Base-by-base conservation (phyloP, 139 green algal genomes). In the Tetradesmus lagerheimii region DNA sequence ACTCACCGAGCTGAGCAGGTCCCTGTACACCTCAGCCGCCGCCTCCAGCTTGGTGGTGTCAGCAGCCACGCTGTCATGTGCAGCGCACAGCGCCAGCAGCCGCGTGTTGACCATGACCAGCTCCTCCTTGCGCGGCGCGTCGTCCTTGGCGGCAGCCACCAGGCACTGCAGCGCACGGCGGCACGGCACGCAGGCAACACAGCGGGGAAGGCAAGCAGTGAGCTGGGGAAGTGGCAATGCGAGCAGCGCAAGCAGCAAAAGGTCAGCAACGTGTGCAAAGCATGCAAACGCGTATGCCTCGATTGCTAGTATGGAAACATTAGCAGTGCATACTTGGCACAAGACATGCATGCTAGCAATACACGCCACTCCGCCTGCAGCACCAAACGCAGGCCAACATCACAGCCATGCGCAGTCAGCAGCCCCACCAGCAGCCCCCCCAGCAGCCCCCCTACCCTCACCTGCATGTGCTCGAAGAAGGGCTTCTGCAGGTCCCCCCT, bases 381-480 rank as follows among this genome's bases (percentile, higher is more conserved):
- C 64, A 76, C 29, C n/a, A 35, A 6, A 37, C 35, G 27, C 64
- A 76, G n/a, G n/a, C 35, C 38, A 53, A 15, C 31, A 38, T 3
- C 37, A 5, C 67, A 37, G 67, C 67, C n/a, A 39, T 78, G n/a
- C 67, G 50, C 71, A 25, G 31, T 14, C 85, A 45, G 16, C 78
- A 31, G 35, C 4, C 37, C 29, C 27, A 37, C 18, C 16, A 25
- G 2, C 35, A 8, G 38, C 37, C 23, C 45, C 29, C 34, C 8
- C 80, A 20, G 20, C 43, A 9, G n/a, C n/a, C n/a, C n/a, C n/a
- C n/a, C n/a, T n/a, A n/a, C n/a, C n/a, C n/a, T n/a, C 35, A 92
- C 91, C 92, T 94, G 90, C 86, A 94, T 88, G 82, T 95, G 94
- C 81, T 96, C 94, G 76, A 96, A 96, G 81, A 95, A 96, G 27